phyloP scores from a whole-genome alignment of 768 basidiomycete genomes.

The Russula abietina region DNA sequence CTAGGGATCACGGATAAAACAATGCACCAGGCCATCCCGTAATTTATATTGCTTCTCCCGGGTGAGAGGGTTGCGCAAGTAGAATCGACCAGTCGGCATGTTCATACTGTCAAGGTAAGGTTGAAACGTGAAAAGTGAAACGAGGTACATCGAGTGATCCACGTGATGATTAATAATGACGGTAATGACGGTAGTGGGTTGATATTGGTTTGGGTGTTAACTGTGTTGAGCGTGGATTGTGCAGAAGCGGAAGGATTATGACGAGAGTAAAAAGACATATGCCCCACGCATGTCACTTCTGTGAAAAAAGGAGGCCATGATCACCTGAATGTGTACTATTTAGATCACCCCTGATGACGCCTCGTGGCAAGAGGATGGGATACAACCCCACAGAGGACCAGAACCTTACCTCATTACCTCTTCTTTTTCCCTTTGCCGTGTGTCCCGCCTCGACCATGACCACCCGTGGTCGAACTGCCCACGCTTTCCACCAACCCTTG shows the following conservation, averaged over 20 bases:
- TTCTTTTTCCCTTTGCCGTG: constrained; percentile 61
- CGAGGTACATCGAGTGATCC: not conserved
- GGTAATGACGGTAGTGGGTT: no score
- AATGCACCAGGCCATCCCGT: not conserved
- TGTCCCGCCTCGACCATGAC: constrained; percentile 36
- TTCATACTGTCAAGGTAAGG: not conserved
- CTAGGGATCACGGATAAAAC: constrained; percentile 1
- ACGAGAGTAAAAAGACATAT: constrained; percentile 15
- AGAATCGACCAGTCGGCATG: not conserved
- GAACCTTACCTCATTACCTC: constrained; percentile 38
- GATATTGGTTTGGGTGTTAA: no score
- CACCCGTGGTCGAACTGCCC: constrained; percentile 30
- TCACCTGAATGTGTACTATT: constrained; percentile 19
- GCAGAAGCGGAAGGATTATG: not conserved
- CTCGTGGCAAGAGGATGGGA: constrained; percentile 14
- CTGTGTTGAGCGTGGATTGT: not conserved
- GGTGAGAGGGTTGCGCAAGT: not conserved
- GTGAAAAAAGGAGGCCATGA: constrained; percentile 17
- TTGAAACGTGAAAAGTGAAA: not conserved
- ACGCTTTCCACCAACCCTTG: constrained; percentile 51
- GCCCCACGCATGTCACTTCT: constrained; percentile 17
- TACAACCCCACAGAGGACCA: constrained; percentile 7
- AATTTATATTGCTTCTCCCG: not conserved
- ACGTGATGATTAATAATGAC: constrained; percentile 7
- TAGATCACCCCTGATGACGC: constrained; percentile 23